A percentile compares a stretch with the other conserved stretches of the same genome.
phyloP scores from a whole-genome alignment of 371 early-diverging fungal genomes.

The Rhizopus arrhizus region DNA sequence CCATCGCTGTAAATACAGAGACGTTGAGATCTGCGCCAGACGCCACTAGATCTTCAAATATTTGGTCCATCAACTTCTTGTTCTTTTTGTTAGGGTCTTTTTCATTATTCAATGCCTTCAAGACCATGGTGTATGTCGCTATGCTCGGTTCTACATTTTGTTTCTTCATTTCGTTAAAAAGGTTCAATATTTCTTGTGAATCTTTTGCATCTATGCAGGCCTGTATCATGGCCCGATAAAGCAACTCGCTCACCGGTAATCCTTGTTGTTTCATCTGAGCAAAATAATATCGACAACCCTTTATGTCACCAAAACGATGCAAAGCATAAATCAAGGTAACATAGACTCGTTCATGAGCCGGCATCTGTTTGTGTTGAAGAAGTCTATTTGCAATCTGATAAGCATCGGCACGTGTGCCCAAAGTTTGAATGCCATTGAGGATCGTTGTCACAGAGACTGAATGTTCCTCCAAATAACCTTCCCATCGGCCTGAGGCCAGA shows the following conservation, averaged over 20 bases:
- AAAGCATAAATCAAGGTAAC: background rate
- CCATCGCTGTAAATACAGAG: slow-evolving; percentile 31
- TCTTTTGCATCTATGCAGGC: slow-evolving; percentile 20
- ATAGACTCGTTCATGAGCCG: background rate
- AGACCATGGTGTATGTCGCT: slow-evolving; percentile 33
- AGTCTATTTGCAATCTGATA: slow-evolving; percentile 18
- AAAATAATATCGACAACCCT: slow-evolving; percentile 15
- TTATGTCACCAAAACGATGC: slow-evolving; percentile 14
- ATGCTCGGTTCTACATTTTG: slow-evolving; percentile 31
- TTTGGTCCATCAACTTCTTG: slow-evolving; percentile 10
- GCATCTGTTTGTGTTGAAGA: background rate
- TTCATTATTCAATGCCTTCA: slow-evolving; percentile 13
- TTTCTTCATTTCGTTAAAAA: slow-evolving; percentile 46
- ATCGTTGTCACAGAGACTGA: slow-evolving; percentile 27
- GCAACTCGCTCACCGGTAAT: background rate
- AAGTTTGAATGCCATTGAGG: slow-evolving; percentile 27
- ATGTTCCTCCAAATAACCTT: slow-evolving; percentile 9
- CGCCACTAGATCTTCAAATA: slow-evolving; percentile 24
- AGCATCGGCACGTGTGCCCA: slow-evolving; percentile 22
- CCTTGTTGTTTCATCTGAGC: slow-evolving; percentile 17
- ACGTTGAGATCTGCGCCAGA: slow-evolving; percentile 12
- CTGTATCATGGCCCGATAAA: slow-evolving; percentile 31
- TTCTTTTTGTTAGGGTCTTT: slow-evolving; percentile 1
- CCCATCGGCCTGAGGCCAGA: slow-evolving; percentile 3
- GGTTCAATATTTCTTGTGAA: slow-evolving; percentile 20